Percentiles rank a stretch among this genome's conserved stretches.
Evolutionary conservation across 768 basidiomycete species (phyloP).

Genomic region (Sarcodon aspratus): DNA sequence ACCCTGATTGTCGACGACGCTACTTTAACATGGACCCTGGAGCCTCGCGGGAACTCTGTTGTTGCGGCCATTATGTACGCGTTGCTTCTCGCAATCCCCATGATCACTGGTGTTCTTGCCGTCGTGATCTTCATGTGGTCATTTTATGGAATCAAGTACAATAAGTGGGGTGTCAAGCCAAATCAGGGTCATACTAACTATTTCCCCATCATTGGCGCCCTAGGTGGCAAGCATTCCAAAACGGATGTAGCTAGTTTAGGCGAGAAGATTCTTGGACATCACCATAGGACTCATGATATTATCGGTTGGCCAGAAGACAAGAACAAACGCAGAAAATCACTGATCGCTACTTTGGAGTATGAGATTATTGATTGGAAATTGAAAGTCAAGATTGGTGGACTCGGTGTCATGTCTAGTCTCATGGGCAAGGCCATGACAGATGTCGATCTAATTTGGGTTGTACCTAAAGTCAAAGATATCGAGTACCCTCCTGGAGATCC

Average conservation of each 20-base stretch:
- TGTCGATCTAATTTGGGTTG: constrained; percentile 87
- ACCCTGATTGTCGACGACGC: constrained; percentile 70
- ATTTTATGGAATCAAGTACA: constrained; percentile 93
- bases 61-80: constrained; percentile 86
- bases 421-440: constrained; percentile 99
- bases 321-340: constrained; percentile 81
- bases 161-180: constrained; percentile 81
- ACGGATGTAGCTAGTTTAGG: constrained; percentile 47
- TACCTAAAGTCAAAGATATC: constrained; percentile 91
- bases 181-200: constrained; percentile 63
- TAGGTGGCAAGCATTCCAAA: constrained; percentile 54
- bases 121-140: constrained; percentile 88
- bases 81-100: constrained; percentile 67
- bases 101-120: constrained; percentile 76
- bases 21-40: constrained; percentile 63
- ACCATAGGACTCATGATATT: constrained; percentile 53
- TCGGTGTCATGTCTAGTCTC: constrained; percentile 94
- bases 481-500: constrained; percentile 90
- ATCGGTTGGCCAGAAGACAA: constrained; percentile 97
- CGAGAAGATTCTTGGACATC: constrained; percentile 52
- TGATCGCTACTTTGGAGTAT: constrained; percentile 90
- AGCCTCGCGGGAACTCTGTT: constrained; percentile 72
- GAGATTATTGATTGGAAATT: constrained; percentile 97
- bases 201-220: constrained; percentile 73
- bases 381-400: constrained; percentile 95